Percentiles rank a stretch among this genome's conserved stretches.
phyloP scores from a whole-genome alignment of 805 yeast species.

The Candida nanaspora region DNA sequence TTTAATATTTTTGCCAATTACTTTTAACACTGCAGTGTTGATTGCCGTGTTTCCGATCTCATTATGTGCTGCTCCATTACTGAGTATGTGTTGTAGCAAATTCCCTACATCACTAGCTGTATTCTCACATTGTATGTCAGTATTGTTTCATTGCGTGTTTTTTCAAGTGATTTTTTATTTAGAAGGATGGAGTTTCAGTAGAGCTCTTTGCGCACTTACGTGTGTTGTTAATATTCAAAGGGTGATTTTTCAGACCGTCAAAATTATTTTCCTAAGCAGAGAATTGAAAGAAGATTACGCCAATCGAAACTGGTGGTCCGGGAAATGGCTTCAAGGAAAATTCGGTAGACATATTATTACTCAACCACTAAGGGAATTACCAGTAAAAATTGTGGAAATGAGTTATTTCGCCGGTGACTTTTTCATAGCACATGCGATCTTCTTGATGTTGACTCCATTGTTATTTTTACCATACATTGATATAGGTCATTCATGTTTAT shows the following conservation, averaged over 20 bases:
- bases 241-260: constrained; percentile 25
- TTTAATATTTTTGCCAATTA: constrained; percentile 42
- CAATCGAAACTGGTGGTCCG: constrained; percentile 50
- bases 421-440: constrained; percentile 34
- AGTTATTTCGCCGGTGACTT: constrained; percentile 42
- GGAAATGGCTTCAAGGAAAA: constrained; percentile 36
- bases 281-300: constrained; percentile 34
- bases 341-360: constrained; percentile 19
- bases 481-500: constrained; percentile 39
- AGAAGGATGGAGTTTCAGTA: constrained; percentile 35
- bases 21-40: constrained; percentile 29
- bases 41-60: constrained; percentile 28
- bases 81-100: constrained; percentile 23
- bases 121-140: constrained; percentile 29
- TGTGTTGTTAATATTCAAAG: constrained; percentile 32
- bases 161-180: constrained; percentile 31
- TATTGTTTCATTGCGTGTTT: constrained; percentile 26
- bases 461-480: constrained; percentile 40
- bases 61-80: constrained; percentile 29
- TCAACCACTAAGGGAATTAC: constrained; percentile 39
- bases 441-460: constrained; percentile 32
- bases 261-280: constrained; percentile 29
- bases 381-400: constrained; percentile 39
- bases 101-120: constrained; percentile 32
- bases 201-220: constrained; percentile 32